Evolutionary conservation across 2,329 filamentous ascomycete species (phyloP).

Genomic region (Aspergillus hortae): DNA sequence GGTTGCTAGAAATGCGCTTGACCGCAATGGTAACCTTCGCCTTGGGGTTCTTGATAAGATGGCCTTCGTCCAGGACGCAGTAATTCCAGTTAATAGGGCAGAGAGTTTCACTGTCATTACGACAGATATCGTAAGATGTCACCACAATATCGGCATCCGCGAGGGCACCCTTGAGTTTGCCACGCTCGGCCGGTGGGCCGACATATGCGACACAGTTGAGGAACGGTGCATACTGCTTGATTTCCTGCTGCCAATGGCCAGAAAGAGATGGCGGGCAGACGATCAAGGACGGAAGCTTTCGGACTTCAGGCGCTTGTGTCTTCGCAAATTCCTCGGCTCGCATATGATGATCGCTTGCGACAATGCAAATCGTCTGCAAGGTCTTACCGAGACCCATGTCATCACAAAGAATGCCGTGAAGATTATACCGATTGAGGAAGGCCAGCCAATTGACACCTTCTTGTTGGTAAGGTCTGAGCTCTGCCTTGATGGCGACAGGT

Average conservation of each 20-base stretch:
- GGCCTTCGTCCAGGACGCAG: constrained; percentile 92
- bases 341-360: constrained; percentile 94
- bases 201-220: constrained; percentile 86
- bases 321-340: constrained; percentile 85
- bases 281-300: constrained; percentile 83
- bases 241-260: constrained; percentile 98
- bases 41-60: constrained; percentile 97
- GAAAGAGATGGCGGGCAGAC: constrained; percentile 95
- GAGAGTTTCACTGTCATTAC: constrained; percentile 88
- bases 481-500: constrained; percentile 94
- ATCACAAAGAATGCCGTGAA: constrained; percentile 97
- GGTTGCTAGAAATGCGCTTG: constrained; percentile 85
- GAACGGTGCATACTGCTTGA: constrained; percentile 93
- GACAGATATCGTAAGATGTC: constrained; percentile 96
- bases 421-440: constrained; percentile 95
- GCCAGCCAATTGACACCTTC: constrained; percentile 98
- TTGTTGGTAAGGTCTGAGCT: constrained; percentile 94
- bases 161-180: constrained; percentile 65
- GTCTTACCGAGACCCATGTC: constrained; percentile 99
- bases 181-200: constrained; percentile 77
- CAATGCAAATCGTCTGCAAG: constrained; percentile 93
- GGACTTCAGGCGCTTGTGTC: constrained; percentile 72
- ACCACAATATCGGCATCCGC: constrained; percentile 85
- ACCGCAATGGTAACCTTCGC: constrained; percentile 93
- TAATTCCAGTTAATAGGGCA: constrained; percentile 92